These are phyloP conservation scores for Simmondsia chinensis DNA, from an alignment of 148 eudicot species.

Conservation along the genomic window DNA sequence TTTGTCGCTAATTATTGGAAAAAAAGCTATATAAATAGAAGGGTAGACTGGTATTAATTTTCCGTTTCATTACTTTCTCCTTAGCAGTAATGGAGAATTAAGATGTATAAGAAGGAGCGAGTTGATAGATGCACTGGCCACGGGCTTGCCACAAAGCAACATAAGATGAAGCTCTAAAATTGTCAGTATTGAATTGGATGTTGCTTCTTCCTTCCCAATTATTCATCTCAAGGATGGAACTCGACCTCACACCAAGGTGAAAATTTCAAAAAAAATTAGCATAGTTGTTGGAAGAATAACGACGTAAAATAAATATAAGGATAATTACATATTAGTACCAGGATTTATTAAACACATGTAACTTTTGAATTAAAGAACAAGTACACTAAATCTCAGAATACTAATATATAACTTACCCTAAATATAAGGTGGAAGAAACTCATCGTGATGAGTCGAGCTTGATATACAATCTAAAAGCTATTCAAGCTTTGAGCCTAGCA, in stretches of 20 bases:
- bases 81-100: background rate
- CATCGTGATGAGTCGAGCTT: background rate
- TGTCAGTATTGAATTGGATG: background rate
- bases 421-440: slow-evolving; percentile 11
- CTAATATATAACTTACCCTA: too few relatives aligned
- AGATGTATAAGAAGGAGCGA: slow-evolving; percentile 4
- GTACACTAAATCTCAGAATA: too few relatives aligned
- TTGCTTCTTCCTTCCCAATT: background rate
- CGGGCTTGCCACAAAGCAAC: slow-evolving; percentile 3
- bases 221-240: slow-evolving; percentile 2
- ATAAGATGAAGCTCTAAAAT: background rate
- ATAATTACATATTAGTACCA: too few relatives aligned
- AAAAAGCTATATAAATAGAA: too few relatives aligned
- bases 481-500: too few relatives aligned
- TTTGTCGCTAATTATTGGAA: too few relatives aligned
- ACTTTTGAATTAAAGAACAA: too few relatives aligned
- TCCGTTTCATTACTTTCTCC: too few relatives aligned
- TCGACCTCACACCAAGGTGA: slow-evolving; percentile 6
- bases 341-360: too few relatives aligned
- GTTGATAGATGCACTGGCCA: slow-evolving; percentile 1
- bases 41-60: too few relatives aligned
- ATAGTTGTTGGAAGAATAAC: too few relatives aligned
- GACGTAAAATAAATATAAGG: too few relatives aligned
- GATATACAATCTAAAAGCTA: slow-evolving; percentile 7
- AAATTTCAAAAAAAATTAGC: background rate